Evolutionary conservation across 2,329 filamentous ascomycete genomes (phyloP).

Genomic region (Fusarium sp.): DNA sequence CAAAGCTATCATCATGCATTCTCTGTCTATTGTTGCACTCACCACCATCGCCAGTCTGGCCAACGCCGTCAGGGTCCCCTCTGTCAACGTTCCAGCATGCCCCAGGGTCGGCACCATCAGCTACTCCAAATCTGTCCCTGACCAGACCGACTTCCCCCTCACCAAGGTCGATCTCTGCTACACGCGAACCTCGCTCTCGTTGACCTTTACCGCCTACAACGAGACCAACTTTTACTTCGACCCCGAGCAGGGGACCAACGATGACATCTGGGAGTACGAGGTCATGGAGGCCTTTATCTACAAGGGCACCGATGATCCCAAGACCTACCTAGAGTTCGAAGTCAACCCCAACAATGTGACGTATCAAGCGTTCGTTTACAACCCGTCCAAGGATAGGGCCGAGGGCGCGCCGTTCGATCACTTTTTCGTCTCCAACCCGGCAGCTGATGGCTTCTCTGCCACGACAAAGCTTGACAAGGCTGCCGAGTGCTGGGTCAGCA

Average conservation of each 20-base stretch:
- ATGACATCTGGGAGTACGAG: slow-evolving; percentile 61
- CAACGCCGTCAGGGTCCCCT: slow-evolving; percentile 35
- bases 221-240: slow-evolving; percentile 63
- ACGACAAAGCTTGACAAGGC: slow-evolving; percentile 53
- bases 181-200: slow-evolving; percentile 52
- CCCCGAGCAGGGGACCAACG: slow-evolving; percentile 56
- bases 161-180: slow-evolving; percentile 63
- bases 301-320: slow-evolving; percentile 58
- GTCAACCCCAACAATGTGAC: slow-evolving; percentile 64
- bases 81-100: slow-evolving; percentile 55
- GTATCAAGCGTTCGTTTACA: slow-evolving; percentile 64
- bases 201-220: slow-evolving; percentile 59
- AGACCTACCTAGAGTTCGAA: slow-evolving; percentile 64
- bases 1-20: slow-evolving; percentile 19
- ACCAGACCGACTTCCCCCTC: slow-evolving; percentile 53
- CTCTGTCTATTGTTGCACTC: neutral
- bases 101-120: slow-evolving; percentile 51
- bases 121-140: slow-evolving; percentile 58
- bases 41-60: slow-evolving; percentile 2
- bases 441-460: slow-evolving; percentile 56
- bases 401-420: slow-evolving; percentile 57
- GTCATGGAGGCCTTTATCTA: slow-evolving; percentile 65
- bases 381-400: slow-evolving; percentile 59
- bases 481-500: slow-evolving; percentile 55
- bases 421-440: slow-evolving; percentile 55